These are phyloP conservation scores for Fusarium equiseti DNA, from an alignment of 2,329 filamentous ascomycete genomes.

Conservation along the genomic window DNA sequence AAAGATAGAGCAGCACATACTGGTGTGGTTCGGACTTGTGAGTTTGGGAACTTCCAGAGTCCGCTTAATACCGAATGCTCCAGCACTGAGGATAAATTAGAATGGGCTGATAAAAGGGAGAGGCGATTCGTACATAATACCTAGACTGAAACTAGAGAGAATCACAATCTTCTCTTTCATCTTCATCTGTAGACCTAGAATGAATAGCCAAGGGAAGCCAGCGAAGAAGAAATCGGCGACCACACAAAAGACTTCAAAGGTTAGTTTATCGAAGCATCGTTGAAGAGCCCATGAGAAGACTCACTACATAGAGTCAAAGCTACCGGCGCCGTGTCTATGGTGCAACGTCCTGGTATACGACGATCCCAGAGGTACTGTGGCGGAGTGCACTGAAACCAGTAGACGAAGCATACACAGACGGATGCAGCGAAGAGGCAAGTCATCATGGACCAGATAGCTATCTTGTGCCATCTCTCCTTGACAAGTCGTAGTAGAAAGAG, in stretches of 20 bases:
- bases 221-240: slow-evolving; percentile 56
- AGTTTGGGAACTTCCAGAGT: slow-evolving; percentile 48
- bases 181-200: slow-evolving; percentile 60
- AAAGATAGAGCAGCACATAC: not conserved
- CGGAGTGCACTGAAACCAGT: slow-evolving; percentile 39
- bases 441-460: slow-evolving; percentile 52
- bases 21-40: slow-evolving; percentile 41
- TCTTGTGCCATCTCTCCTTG: slow-evolving; percentile 50
- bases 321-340: slow-evolving; percentile 34
- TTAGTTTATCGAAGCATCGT: not conserved
- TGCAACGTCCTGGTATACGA: slow-evolving; percentile 31
- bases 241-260: slow-evolving; percentile 37
- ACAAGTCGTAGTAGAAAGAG: slow-evolving; percentile 56
- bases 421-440: slow-evolving; percentile 37
- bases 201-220: slow-evolving; percentile 58
- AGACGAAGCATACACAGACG: slow-evolving; percentile 24
- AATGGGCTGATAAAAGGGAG: accelerated
- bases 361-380: slow-evolving; percentile 39
- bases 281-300: not conserved
- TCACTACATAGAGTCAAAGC: slow-evolving; percentile 42
- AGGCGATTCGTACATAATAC: slow-evolving; percentile 52
- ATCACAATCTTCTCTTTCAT: slow-evolving; percentile 60
- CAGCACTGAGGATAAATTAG: slow-evolving; percentile 37
- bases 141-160: slow-evolving; percentile 57
- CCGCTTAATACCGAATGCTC: slow-evolving; percentile 48